Percentiles rank a stretch among this genome's conserved stretches.
phyloP scores from a whole-genome alignment of 805 yeast genomes.

The Metschnikowia colocasiae region DNA sequence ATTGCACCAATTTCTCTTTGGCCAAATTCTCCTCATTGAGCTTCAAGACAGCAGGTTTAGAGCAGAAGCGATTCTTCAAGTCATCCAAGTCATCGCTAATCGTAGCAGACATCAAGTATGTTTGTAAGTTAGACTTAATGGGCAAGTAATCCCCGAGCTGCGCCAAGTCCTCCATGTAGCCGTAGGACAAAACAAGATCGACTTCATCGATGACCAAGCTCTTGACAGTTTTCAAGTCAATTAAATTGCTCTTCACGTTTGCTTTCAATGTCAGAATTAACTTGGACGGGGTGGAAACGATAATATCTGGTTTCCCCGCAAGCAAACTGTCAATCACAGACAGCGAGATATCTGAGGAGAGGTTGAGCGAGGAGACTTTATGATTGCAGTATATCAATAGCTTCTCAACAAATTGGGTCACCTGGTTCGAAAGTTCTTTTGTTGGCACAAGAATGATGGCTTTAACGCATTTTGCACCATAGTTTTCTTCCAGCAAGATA shows the following conservation, averaged over 20 bases:
- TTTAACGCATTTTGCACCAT: constrained; percentile 35
- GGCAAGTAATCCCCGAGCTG: constrained; percentile 63
- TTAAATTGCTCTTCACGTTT: constrained; percentile 34
- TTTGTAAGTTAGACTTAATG: constrained; percentile 72
- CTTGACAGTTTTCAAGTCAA: constrained; percentile 55
- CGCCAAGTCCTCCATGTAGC: constrained; percentile 80
- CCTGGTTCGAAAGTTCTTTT: constrained; percentile 87
- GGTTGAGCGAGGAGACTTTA: constrained; percentile 59
- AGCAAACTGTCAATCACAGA: constrained; percentile 69
- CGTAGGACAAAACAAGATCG: constrained; percentile 84
- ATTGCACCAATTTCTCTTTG: constrained; percentile 69
- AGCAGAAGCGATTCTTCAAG: constrained; percentile 74
- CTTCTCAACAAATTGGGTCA: constrained; percentile 62
- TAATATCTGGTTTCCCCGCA: constrained; percentile 70
- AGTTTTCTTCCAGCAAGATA: constrained; percentile 45
- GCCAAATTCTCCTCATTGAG: constrained; percentile 57
- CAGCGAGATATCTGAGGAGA: constrained; percentile 63
- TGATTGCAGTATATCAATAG: constrained; percentile 69
- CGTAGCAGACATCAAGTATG: constrained; percentile 95
- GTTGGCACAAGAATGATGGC: constrained; percentile 88
- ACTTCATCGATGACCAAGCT: constrained; percentile 92
- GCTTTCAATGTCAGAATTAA: constrained; percentile 52
- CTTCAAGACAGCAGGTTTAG: constrained; percentile 76
- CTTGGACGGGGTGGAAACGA: constrained; percentile 85
- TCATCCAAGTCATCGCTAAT: constrained; percentile 79